phyloP scores from a whole-genome alignment of 2,329 filamentous ascomycete species.

The Paraconiothyrium sp. region DNA sequence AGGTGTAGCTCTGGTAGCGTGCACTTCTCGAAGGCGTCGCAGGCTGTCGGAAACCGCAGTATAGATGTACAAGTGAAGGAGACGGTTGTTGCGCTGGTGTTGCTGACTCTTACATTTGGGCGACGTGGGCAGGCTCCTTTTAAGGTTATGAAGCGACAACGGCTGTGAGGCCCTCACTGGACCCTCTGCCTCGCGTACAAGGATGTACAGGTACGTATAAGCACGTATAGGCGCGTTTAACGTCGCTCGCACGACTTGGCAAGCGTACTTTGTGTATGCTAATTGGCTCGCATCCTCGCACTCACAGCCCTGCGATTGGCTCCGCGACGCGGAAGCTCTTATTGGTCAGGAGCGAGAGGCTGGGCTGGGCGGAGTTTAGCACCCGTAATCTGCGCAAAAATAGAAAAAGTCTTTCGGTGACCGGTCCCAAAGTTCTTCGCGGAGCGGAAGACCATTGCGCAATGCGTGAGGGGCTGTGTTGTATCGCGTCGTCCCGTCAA shows the following conservation, averaged over 20 bases:
- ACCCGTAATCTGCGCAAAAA: background rate
- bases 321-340: background rate
- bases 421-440: background rate
- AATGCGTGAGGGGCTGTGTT: constrained; percentile 1
- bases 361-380: background rate
- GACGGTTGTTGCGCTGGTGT: background rate
- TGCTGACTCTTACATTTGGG: background rate
- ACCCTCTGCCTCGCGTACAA: constrained; percentile 1
- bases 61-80: background rate
- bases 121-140: background rate
- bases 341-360: background rate
- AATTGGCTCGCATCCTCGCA: background rate
- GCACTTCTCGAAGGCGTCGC: background rate
- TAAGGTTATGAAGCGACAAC: background rate
- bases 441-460: background rate
- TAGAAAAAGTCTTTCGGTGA: no score
- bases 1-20: background rate
- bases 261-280: background rate
- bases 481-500: background rate
- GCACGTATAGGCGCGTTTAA: constrained; percentile 10
- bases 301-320: background rate
- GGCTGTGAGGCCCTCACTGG: background rate
- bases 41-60: background rate
- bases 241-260: background rate
- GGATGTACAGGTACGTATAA: constrained; percentile 8